These are phyloP conservation scores for Meira nashicola DNA, from an alignment of 1,284 basidiomycete genomes.

Conservation along the genomic window DNA sequence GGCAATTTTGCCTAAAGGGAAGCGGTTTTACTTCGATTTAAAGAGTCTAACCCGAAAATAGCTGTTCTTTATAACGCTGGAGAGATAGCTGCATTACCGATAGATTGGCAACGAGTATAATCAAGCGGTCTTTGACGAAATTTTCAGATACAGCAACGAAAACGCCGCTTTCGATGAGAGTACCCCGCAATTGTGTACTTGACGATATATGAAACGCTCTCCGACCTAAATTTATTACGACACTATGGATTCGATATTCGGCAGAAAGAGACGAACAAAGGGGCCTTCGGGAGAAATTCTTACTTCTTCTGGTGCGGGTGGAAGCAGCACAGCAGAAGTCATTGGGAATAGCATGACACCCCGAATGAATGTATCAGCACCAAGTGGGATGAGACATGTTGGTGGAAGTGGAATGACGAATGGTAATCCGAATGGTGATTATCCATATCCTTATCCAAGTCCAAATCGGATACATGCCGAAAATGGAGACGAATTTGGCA, in stretches of 20 bases:
- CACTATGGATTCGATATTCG: conserved; percentile 13
- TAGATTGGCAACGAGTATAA: too few species aligned
- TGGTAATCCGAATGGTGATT: background rate
- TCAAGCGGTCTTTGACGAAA: too few species aligned
- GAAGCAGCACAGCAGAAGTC: conserved; percentile 8
- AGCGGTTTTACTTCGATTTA: too few species aligned
- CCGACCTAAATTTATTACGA: too few species aligned
- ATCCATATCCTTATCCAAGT: background rate
- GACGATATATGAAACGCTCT: too few species aligned
- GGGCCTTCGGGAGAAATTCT: background rate
- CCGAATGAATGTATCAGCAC: conserved; percentile 11
- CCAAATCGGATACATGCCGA: background rate
- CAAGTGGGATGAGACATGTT: conserved; percentile 11
- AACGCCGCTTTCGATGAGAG: too few species aligned
- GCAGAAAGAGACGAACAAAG: conserved; percentile 11
- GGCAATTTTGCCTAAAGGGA: too few species aligned
- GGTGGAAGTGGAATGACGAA: conserved; percentile 6
- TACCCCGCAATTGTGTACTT: too few species aligned
- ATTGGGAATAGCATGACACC: conserved; percentile 6
- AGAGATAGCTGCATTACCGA: too few species aligned
- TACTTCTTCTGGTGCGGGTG: background rate
- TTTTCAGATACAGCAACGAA: too few species aligned
- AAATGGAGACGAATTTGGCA: background rate
- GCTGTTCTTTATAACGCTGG: too few species aligned
- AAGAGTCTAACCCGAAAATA: too few species aligned